A percentile compares a stretch with the other conserved stretches of the same genome.
phyloP scores from a whole-genome alignment of 2,329 filamentous ascomycete genomes.

The Trichoderma sp. region DNA sequence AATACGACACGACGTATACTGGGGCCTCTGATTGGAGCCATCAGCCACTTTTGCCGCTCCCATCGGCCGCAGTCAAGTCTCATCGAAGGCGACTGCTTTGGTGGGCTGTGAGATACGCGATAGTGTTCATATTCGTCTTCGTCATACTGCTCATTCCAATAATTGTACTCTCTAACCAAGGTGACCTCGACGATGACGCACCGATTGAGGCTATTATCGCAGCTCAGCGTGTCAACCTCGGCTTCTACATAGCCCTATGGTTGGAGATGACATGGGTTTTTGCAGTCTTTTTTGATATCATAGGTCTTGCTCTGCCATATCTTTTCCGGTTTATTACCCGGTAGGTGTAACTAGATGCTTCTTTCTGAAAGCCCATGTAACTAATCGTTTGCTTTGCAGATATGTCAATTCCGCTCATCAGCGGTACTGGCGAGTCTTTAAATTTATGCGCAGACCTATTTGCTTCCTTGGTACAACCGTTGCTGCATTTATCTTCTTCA shows the following conservation, averaged over 20 bases:
- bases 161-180: not conserved
- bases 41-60: not conserved
- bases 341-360: not conserved
- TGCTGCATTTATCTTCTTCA: conserved; percentile 26
- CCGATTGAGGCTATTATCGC: not conserved
- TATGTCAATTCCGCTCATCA: conserved; percentile 38
- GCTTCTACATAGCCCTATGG: not conserved
- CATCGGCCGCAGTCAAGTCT: not conserved
- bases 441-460: conserved; percentile 35
- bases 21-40: not conserved
- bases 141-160: not conserved
- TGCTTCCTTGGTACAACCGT: conserved; percentile 32
- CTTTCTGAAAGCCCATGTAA: not conserved
- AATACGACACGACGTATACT: not conserved
- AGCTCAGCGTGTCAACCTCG: not conserved
- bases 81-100: not conserved
- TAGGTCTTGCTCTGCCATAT: not conserved
- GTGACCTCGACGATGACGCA: not conserved
- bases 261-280: not conserved
- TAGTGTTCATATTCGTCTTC: not conserved
- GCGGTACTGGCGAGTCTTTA: conserved; percentile 37
- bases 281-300: not conserved
- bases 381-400: conserved; percentile 24
- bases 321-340: not conserved
- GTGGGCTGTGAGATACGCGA: not conserved